A percentile compares a stretch with the other conserved stretches of the same genome.
These are phyloP conservation scores for Wickerhamiella brachini DNA, from an alignment of 805 yeast species.

Conservation along the genomic window DNA sequence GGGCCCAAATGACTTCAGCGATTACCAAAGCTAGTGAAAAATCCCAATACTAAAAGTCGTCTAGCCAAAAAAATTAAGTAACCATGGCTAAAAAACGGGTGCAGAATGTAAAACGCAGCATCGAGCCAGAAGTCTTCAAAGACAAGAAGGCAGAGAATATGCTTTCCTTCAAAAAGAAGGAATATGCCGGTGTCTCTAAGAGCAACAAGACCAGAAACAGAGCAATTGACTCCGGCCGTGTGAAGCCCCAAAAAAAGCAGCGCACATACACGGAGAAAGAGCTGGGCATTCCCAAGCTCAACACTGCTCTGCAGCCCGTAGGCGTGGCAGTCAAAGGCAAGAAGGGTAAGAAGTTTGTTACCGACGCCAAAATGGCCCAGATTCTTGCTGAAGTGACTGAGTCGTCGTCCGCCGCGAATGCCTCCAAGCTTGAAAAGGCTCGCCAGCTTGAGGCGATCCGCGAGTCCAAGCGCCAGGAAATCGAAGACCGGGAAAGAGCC, in stretches of 20 bases:
- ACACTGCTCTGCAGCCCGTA: conserved; percentile 65
- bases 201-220: conserved; percentile 18
- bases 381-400: conserved; percentile 73
- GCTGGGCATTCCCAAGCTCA: conserved; percentile 62
- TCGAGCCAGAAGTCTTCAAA: conserved; percentile 17
- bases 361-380: conserved; percentile 59
- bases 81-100: conserved; percentile 17
- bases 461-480: conserved; percentile 72
- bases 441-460: conserved; percentile 81
- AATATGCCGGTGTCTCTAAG: conserved; percentile 16
- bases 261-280: conserved; percentile 57
- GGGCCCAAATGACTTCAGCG: too few species aligned
- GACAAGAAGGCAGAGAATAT: conserved; percentile 16
- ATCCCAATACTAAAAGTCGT: too few species aligned
- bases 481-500: conserved; percentile 66
- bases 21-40: not conserved
- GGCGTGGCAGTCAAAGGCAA: conserved; percentile 77
- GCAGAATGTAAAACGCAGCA: conserved; percentile 13
- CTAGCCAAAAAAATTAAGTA: not conserved
- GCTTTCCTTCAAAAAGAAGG: conserved; percentile 15
- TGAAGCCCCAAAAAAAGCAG: conserved; percentile 17
- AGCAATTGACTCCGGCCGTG: conserved; percentile 9
- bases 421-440: conserved; percentile 81
- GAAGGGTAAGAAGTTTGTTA: conserved; percentile 48
- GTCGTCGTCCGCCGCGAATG: conserved; percentile 60